Percentiles rank a stretch among this genome's conserved stretches.
Conservation (phyloP, 345 rosid species). For the Gossypium sturtianum region DNA sequence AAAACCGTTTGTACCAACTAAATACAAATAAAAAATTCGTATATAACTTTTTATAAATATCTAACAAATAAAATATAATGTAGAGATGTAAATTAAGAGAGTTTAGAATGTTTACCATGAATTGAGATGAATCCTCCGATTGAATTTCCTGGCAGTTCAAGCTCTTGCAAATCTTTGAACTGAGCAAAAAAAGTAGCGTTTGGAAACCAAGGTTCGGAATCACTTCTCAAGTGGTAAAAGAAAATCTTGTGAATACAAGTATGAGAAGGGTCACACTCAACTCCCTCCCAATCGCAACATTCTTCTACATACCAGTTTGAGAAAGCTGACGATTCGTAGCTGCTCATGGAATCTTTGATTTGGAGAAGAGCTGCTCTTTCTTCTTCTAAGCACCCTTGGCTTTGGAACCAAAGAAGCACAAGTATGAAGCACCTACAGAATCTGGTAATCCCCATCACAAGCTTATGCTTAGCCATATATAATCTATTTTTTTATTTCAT, state of each 20-base stretch:
- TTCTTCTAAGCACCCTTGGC: slow-evolving; percentile 10
- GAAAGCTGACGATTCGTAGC: neutral
- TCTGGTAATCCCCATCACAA: neutral
- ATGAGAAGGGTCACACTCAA: neutral
- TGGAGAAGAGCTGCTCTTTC: neutral
- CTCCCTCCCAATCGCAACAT: neutral
- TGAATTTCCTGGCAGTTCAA: slow-evolving; percentile 9
- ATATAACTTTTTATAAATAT: too few species aligned
- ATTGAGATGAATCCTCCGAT: slow-evolving; percentile 5
- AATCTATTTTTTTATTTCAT: neutral
- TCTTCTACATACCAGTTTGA: neutral
- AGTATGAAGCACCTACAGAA: neutral
- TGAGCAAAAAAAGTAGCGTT: slow-evolving; percentile 15
- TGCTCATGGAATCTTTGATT: neutral
- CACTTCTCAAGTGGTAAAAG: neutral
- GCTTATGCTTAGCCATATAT: neutral
- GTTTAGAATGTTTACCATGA: neutral
- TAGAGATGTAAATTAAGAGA: neutral
- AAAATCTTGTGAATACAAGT: neutral
- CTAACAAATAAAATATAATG: too few species aligned
- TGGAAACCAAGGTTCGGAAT: neutral
- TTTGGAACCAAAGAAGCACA: neutral
- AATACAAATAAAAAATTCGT: too few species aligned
- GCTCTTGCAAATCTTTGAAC: slow-evolving; percentile 8
- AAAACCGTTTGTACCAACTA: too few species aligned